A percentile compares a stretch with the other conserved stretches of the same genome.
phyloP scores from a whole-genome alignment of 495 filamentous ascomycete genomes.

The Chaetomium fimeti region DNA sequence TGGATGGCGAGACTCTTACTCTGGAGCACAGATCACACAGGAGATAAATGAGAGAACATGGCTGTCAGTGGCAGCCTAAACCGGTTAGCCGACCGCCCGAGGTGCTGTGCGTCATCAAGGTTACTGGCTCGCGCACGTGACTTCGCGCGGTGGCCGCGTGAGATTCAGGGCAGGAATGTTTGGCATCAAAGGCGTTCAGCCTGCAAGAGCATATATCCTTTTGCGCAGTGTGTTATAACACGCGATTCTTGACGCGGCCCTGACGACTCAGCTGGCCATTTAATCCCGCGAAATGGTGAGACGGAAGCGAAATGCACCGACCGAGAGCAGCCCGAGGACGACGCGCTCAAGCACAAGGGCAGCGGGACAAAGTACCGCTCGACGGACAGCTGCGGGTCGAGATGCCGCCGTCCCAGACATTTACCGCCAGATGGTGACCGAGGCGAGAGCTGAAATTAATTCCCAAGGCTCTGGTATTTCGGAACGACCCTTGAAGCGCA shows the following conservation, averaged over 20 bases:
- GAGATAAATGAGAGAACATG: too few species aligned
- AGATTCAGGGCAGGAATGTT: background rate
- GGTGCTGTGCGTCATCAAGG: too few species aligned
- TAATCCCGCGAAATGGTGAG: constrained; percentile 23
- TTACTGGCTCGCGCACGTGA: constrained; percentile 9
- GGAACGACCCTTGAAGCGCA: constrained; percentile 43
- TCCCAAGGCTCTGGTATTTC: background rate
- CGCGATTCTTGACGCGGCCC: background rate
- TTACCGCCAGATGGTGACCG: constrained; percentile 29
- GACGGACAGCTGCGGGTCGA: background rate
- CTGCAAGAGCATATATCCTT: too few species aligned
- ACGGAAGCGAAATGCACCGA: constrained; percentile 29
- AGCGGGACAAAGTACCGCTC: constrained; percentile 7
- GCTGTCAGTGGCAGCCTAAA: too few species aligned
- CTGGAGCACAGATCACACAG: too few species aligned
- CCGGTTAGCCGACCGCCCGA: too few species aligned
- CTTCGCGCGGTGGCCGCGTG: constrained; percentile 10
- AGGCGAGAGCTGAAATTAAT: constrained; percentile 13
- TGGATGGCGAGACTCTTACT: too few species aligned
- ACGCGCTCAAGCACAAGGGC: constrained; percentile 21
- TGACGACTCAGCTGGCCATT: background rate
- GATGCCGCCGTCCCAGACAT: constrained; percentile 18
- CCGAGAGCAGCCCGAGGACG: constrained; percentile 12
- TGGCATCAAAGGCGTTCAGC: too few species aligned
- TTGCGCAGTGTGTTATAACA: too few species aligned